Percentiles rank a stretch among this genome's conserved stretches.
Evolutionary conservation across 2,329 filamentous ascomycete genomes (phyloP).

Genomic region (Cladophialophora chaetospira): DNA sequence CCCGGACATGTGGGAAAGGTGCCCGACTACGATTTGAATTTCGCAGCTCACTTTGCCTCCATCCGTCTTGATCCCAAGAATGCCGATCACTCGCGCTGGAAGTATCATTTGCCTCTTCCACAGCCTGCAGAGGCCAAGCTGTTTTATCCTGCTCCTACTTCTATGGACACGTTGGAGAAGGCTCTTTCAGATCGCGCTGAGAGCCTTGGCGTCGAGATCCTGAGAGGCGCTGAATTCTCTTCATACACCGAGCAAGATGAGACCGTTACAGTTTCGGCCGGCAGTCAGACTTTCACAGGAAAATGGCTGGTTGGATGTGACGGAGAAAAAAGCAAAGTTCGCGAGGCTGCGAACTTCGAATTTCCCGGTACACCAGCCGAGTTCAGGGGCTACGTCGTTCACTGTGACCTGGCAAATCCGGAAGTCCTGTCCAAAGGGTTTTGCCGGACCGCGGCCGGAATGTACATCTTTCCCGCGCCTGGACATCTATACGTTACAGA

Average conservation of each 20-base stretch:
- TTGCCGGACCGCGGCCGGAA: conserved; percentile 32
- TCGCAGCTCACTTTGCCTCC: conserved; percentile 40
- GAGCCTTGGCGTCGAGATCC: conserved; percentile 30
- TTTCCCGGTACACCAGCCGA: conserved; percentile 43
- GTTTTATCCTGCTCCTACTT: conserved; percentile 23
- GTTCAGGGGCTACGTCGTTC: conserved; percentile 41
- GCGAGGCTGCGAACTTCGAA: conserved; percentile 41
- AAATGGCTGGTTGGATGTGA: conserved; percentile 49
- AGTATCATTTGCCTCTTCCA: conserved; percentile 20
- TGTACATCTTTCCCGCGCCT: conserved; percentile 35
- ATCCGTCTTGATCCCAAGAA: conserved; percentile 36
- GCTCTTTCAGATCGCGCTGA: conserved; percentile 23
- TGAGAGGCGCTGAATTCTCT: conserved; percentile 34
- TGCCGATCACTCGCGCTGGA: conserved; percentile 38
- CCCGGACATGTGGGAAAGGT: conserved; percentile 24
- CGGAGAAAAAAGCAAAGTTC: conserved; percentile 44
- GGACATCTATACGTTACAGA: conserved; percentile 31
- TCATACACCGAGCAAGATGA: conserved; percentile 8
- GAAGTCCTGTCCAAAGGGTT: conserved; percentile 35
- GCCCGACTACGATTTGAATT: conserved; percentile 32
- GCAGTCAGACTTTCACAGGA: conserved; percentile 29
- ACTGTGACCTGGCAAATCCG: conserved; percentile 40
- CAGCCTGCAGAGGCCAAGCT: background rate
- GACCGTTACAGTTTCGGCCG: conserved; percentile 20
- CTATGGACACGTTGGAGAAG: conserved; percentile 30